phyloP scores from a whole-genome alignment of 163 green algal genomes.

The Scenedesmus sp. region DNA sequence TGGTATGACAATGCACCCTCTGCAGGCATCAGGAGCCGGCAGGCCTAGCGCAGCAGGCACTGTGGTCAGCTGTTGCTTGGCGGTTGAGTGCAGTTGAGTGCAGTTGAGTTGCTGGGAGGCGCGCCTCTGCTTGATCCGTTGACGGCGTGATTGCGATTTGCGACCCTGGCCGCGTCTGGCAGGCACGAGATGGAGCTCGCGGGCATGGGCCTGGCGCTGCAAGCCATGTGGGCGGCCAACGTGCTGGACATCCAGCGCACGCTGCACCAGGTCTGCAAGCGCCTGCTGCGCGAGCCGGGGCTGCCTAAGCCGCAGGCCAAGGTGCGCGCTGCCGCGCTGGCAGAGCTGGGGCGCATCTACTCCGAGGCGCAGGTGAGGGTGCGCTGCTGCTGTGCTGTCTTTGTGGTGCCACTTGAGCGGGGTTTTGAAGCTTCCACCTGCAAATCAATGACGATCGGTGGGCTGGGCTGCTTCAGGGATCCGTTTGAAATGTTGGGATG shows the following conservation, averaged over 20 bases:
- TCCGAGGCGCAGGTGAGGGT: not conserved
- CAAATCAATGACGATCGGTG: too few relatives aligned
- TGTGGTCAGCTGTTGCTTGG: too few relatives aligned
- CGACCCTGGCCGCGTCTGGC: not conserved
- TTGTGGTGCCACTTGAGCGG: not conserved
- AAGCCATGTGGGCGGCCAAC: constrained; percentile 95
- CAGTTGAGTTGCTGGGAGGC: too few relatives aligned
- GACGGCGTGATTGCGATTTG: too few relatives aligned
- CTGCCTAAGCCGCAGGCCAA: constrained; percentile 15
- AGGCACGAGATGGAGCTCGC: constrained; percentile 70
- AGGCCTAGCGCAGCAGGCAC: too few relatives aligned
- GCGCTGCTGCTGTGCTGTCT: not conserved
- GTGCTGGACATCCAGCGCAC: constrained; percentile 94
- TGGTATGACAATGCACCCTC: too few relatives aligned
- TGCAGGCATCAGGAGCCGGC: too few relatives aligned
- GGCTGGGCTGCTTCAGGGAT: not conserved
- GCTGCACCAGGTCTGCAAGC: constrained; percentile 65
- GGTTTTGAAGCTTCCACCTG: too few relatives aligned
- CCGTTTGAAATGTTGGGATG: not conserved
- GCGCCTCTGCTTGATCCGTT: not conserved
- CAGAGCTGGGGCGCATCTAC: constrained; percentile 44
- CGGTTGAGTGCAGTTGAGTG: too few relatives aligned
- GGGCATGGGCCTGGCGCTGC: constrained; percentile 76
- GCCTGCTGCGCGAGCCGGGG: constrained; percentile 37
- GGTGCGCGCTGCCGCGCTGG: constrained; percentile 25